phyloP scores from a whole-genome alignment of 805 yeast genomes.

The Pachysolen tannophilus region DNA sequence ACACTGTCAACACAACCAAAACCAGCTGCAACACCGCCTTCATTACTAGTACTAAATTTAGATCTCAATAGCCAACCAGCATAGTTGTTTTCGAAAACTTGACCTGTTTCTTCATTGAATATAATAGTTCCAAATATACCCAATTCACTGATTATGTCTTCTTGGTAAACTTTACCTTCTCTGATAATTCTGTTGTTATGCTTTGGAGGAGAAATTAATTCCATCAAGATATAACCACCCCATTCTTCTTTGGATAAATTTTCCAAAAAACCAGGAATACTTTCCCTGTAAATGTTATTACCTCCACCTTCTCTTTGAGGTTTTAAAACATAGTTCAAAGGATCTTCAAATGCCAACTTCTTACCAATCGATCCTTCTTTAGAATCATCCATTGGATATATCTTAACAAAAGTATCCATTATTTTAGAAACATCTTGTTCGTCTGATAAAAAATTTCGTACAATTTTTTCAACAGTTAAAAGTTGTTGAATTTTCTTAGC shows the following conservation, averaged over 20 bases:
- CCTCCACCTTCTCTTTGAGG: conserved; percentile 99
- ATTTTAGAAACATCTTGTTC: conserved; percentile 19
- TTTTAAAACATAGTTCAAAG: conserved; percentile 75
- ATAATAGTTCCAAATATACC: conserved; percentile 84
- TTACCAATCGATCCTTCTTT: conserved; percentile 55
- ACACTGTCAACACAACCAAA: conserved; percentile 93
- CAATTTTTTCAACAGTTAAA: conserved; percentile 46
- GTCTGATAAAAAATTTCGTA: conserved; percentile 39
- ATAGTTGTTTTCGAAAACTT: conserved; percentile 51
- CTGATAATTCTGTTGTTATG: conserved; percentile 64
- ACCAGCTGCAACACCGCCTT: conserved; percentile 99
- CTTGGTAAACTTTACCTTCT: conserved; percentile 52
- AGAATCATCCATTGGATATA: conserved; percentile 78
- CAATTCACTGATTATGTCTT: conserved; percentile 79
- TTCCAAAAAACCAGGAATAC: conserved; percentile 69
- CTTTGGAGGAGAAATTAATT: conserved; percentile 73
- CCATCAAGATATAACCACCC: conserved; percentile 93
- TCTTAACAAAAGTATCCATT: conserved; percentile 68
- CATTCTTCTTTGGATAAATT: conserved; percentile 60
- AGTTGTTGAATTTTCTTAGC: conserved; percentile 91
- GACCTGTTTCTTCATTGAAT: conserved; percentile 58
- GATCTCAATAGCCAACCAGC: conserved; percentile 88
- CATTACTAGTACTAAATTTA: conserved; percentile 79
- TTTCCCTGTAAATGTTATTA: conserved; percentile 80
- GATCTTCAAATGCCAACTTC: conserved; percentile 55